phyloP scores from a whole-genome alignment of 2,329 filamentous ascomycete genomes.

The Chaetothyriales sp. region DNA sequence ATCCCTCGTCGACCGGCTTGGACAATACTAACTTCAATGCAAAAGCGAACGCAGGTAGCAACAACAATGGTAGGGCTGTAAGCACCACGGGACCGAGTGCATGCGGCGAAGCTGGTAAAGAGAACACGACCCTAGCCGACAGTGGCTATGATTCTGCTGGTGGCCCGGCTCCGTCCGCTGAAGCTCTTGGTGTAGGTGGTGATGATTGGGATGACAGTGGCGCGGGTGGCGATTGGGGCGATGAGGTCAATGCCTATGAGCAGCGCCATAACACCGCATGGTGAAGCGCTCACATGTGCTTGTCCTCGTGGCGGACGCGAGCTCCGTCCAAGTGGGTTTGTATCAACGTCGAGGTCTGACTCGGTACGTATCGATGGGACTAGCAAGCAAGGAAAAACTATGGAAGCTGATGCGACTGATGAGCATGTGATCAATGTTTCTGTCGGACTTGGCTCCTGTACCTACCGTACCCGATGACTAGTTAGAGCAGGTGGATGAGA shows the following conservation, averaged over 20 bases:
- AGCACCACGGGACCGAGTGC: neutral
- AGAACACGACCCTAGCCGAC: neutral
- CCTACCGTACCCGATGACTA: too few species aligned
- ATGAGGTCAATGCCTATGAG: conserved; percentile 9
- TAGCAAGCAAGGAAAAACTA: too few species aligned
- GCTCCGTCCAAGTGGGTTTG: too few species aligned
- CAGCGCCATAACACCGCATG: neutral
- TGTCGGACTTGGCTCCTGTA: too few species aligned
- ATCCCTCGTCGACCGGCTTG: neutral
- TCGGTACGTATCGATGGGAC: too few species aligned
- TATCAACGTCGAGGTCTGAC: too few species aligned
- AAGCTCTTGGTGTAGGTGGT: neutral
- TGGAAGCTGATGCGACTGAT: too few species aligned
- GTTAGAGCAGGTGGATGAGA: too few species aligned
- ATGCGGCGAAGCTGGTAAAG: neutral
- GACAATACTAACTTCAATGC: neutral
- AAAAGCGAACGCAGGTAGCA: neutral
- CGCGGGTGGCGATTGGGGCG: conserved; percentile 10
- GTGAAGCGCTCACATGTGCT: neutral
- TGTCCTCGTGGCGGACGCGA: neutral
- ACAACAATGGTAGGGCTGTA: neutral
- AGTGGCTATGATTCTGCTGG: conserved; percentile 1
- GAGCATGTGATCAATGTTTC: too few species aligned
- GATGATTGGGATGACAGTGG: neutral
- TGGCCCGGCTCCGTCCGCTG: neutral